Conservation (phyloP, 306 rosid species). For the Vigna nakashimae region DNA sequence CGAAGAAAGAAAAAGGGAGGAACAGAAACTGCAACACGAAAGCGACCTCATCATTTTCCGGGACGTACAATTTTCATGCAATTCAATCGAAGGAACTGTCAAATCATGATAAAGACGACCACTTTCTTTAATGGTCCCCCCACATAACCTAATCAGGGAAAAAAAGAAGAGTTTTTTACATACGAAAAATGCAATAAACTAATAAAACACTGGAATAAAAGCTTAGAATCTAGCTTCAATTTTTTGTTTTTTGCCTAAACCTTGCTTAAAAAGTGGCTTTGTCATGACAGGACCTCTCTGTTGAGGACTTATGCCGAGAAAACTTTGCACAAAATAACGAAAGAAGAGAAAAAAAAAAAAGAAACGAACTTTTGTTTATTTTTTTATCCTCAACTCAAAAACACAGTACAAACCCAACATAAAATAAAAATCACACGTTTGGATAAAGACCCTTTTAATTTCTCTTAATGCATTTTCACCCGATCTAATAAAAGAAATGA, state of each 20-base stretch:
- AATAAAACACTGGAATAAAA: neutral
- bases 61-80: conserved; percentile 46
- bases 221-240: conserved; percentile 28
- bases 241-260: conserved; percentile 26
- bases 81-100: conserved; percentile 52
- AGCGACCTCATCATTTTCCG: conserved; percentile 57
- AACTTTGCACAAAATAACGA: neutral
- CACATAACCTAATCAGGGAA: conserved; percentile 37
- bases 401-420: no score
- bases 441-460: neutral
- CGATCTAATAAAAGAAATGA: neutral
- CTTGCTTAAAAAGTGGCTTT: conserved; percentile 27
- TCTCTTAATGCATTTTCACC: neutral
- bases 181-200: conserved; percentile 1
- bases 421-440: no score
- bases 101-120: conserved; percentile 53
- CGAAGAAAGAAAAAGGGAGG: conserved; percentile 33
- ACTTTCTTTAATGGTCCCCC: conserved; percentile 40
- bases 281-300: neutral
- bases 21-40: conserved; percentile 51
- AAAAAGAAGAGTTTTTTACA: neutral
- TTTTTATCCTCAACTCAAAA: neutral
- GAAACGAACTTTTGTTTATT: no score
- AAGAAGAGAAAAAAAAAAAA: neutral
- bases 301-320: neutral